Base-by-base conservation (phyloP, 306 rosid species). In the Canavalia ensiformis region DNA sequence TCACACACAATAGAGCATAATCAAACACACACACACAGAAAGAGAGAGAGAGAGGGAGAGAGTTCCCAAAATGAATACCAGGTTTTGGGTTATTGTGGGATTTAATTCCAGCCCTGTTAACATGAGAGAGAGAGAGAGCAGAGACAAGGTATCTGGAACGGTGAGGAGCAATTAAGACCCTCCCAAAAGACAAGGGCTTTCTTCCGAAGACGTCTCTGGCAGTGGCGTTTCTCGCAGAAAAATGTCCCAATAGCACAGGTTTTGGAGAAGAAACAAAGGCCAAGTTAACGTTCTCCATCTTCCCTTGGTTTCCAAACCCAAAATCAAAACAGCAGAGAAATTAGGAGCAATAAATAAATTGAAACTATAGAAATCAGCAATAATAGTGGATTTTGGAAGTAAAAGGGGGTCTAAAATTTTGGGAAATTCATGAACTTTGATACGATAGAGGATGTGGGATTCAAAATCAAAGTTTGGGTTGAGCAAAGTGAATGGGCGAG, bases 221-320 rank as follows among this genome's bases (percentile, higher is more conserved):
- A 3, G 74, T 41, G 11, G 74, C 66, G 25, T 62, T 67, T 68
- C 18, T 75, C 25, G 87, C 51, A 67, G 86, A 63, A 60, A 31
- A 83, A 79, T 82, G 86, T 7, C 81, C 88, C 70, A 78, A 11
- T 1, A 79, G 55, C 60, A 81, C 12, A 33, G 85, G 82, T 52
- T 85, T 85, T 37, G 85, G 85, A 59, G 90, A 79, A 79, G 90
- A 82, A 4, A 82, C 65, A 25, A 88, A 81, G 67, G 84, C 81
- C 64, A 88, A 47, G 70, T 82, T 82, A 70, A 87, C 85, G 50
- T 84, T 87, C 72, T 85, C 90, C 90, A 88, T 88, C 28, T 49
- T 41, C 70, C 49, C 56, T 3, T 1, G 31, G 41, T 62, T 81
- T 77, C 13, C 64, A 73, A 69, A 62, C 56, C 63, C 44, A 56